Base-by-base conservation (phyloP, 73 alveolate species). In the Uronychia setigera region DNA sequence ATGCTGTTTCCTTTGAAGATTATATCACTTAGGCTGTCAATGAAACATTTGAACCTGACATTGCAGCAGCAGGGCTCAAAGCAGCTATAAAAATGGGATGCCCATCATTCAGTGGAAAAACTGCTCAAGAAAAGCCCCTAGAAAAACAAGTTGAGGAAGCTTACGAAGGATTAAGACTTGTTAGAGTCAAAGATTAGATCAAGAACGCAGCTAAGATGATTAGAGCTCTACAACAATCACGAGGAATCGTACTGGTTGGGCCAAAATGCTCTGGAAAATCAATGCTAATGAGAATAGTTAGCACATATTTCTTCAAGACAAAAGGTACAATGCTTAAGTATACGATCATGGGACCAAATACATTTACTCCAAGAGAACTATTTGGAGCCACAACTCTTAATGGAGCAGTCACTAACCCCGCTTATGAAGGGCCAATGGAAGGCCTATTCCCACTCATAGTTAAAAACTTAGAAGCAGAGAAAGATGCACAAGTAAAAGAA, bases 261-360 rank as follows among this genome's bases (percentile, higher is more conserved):
- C 92, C 92, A 26, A 76, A 77, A 0, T 84, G 92, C 31, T 74
- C 92, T 0, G 95, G 95, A 0, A 90, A 90, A 59, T 86, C 95
- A 0, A 84, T 76, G 34, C 32, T 85, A n/a, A 33, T 90, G 29
- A 85, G 78, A 29, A 83, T 89, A 0, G 87, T 84, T 9, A 77
- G 92, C 58, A 58, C 57, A 30, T 32, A 29, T 19, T 46, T 85
- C n/a, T 31, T 33, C 29, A 28, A 46, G 0, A 80, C 87, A 26
- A 76, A 31, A 29, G 82, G 59, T 13, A 58, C 79, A 26, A 86
- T 29, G 59, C 46, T 86, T 82, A 78, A 86, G 46, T 76, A 85
- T 1, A 76, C 92, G 19, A 86, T 79, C 34, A 60, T 86, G n/a
- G 79, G 79, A 32, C 74, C 82, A 59, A 13, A 60, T 1, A 86